phyloP scores from a whole-genome alignment of 176 grass and related monocot genomes.

The Phoenix roebelenii region DNA sequence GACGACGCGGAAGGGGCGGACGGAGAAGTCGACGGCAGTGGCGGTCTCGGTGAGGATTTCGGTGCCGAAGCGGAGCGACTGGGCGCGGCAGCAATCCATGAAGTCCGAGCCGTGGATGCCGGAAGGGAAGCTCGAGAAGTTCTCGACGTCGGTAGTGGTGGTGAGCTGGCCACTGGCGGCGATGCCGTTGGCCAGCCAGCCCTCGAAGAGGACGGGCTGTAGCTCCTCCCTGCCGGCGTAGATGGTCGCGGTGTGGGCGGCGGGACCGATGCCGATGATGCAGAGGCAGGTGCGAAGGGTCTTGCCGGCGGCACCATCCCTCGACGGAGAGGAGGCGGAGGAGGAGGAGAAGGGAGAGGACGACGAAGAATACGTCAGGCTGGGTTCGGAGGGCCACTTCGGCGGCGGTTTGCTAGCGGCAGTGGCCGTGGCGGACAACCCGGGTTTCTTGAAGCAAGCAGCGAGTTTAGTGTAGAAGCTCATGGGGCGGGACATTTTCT shows the following conservation, averaged over 20 bases:
- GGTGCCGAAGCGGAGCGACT: too few species aligned
- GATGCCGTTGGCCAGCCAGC: conserved; percentile 85
- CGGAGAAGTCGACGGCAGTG: too few species aligned
- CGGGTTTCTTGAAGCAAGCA: conserved; percentile 49
- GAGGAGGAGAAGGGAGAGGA: background rate
- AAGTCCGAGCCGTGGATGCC: conserved; percentile 42
- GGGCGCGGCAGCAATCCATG: too few species aligned
- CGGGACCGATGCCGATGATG: too few species aligned
- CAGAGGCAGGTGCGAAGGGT: background rate
- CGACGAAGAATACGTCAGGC: background rate
- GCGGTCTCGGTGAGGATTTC: too few species aligned
- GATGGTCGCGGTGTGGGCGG: too few species aligned
- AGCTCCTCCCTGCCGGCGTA: too few species aligned
- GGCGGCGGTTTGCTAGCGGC: background rate
- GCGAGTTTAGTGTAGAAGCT: conserved; percentile 43
- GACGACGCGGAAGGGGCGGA: too few species aligned
- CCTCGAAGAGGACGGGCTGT: conserved; percentile 69
- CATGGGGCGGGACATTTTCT: conserved; percentile 4
- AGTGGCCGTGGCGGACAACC: conserved; percentile 21
- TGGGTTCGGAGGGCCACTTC: too few species aligned
- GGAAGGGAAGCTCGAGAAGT: conserved; percentile 73
- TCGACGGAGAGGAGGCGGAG: conserved; percentile 22
- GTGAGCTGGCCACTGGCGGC: conserved; percentile 80
- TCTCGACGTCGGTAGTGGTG: conserved; percentile 96
- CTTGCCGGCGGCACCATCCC: conserved; percentile 18